Base-by-base conservation (phyloP, 1,284 basidiomycete genomes). In the Cryptococcus hybrid region DNA sequence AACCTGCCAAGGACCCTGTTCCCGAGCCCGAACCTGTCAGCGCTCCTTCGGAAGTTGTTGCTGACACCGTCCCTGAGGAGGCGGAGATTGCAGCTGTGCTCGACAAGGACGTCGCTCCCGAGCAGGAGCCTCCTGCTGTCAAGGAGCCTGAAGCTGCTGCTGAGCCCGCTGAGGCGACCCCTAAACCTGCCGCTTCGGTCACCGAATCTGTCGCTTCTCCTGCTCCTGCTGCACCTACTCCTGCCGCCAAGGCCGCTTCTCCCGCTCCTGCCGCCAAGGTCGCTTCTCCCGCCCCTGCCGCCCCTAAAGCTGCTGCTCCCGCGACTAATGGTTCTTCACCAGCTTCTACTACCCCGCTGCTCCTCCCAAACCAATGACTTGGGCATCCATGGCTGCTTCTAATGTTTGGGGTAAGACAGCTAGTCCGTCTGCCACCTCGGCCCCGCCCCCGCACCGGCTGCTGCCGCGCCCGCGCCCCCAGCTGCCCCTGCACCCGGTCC, bases 381-480 rank as follows among this genome's bases (percentile, higher is more conserved):
- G 92, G 93, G 93, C 93, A 0, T 88, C 88, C 59, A 85, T 95
- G 51, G 93, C 92, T 54, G 91, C 92, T 40, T 77, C 88, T 24
- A 88, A 54, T 43, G 62, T 77, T 12, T 60, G 86, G 84, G 76
- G 86, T 40, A 51, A 51, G 18, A 70, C 80, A 8, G 56, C 64
- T 24, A 63, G 53, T 52, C 62, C n/a, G 74, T 40, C 82, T 34
- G 74, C 72, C 50, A 68, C 82, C 15, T 71, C 74, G 13, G 76
- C 78, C 60, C 76, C 5, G 79, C 80, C 30, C 52, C 68, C 11
- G 82, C 84, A 8, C 83, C 86, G 48, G 78, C 78, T 30, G 77
- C 66, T n/a, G 52, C 61, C 7, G 52, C 69, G 8, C 48, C 63
- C 15, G 51, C 65, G 3, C 52, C 64, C 37, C 40, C 65, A 30